Evolutionary conservation across 129 eudicot species (phyloP).

Genomic region (Lactuca sativa): DNA sequence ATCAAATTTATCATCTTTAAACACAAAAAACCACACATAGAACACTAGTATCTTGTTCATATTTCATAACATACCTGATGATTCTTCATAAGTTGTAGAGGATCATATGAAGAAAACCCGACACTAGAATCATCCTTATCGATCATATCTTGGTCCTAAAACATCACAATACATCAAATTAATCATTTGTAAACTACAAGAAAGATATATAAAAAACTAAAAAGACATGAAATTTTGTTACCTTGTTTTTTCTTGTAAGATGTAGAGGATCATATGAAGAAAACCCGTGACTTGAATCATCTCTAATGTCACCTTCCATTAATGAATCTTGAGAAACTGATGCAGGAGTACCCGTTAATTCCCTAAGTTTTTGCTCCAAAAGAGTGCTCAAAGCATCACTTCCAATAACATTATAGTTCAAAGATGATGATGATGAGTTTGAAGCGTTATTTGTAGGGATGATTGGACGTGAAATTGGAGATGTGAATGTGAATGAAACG

Average conservation of each 20-base stretch:
- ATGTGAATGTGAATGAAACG: conserved; percentile 81
- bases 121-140: conserved; percentile 26
- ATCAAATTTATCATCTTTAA: too few relatives aligned
- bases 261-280: conserved; percentile 40
- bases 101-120: conserved; percentile 23
- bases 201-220: not conserved
- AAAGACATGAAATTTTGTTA: not conserved
- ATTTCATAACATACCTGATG: not conserved
- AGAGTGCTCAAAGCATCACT: conserved; percentile 76
- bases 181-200: not conserved
- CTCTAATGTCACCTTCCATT: conserved; percentile 28
- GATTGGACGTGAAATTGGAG: conserved; percentile 68
- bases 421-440: conserved; percentile 46
- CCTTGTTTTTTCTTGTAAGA: conserved; percentile 30
- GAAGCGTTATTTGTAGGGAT: conserved; percentile 33
- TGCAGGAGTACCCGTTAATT: conserved; percentile 42
- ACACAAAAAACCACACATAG: not conserved
- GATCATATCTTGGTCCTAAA: conserved; percentile 22
- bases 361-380: conserved; percentile 76
- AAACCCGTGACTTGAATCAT: conserved; percentile 34
- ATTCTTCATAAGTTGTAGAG: not conserved
- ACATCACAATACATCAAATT: not conserved
- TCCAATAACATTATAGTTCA: conserved; percentile 46
- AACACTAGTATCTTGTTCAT: not conserved
- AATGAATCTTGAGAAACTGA: conserved; percentile 40